Conservation (phyloP, 164 flowering plant genomes). For the Liriodendron chinense region DNA sequence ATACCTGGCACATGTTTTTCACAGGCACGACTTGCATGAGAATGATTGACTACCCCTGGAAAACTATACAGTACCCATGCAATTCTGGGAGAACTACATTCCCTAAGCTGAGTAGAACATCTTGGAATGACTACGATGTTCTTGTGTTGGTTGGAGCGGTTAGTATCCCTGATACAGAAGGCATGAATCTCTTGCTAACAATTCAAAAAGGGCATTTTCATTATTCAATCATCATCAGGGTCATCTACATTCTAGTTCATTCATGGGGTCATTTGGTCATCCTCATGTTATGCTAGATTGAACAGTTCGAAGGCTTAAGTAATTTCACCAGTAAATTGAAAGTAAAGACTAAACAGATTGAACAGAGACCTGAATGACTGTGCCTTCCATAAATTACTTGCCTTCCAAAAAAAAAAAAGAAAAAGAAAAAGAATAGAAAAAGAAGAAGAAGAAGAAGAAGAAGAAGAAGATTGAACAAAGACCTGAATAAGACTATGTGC, state of each 20-base stretch:
- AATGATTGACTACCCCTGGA: neutral
- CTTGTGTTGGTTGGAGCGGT: neutral
- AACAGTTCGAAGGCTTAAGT: too few relatives aligned
- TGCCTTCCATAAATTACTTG: too few relatives aligned
- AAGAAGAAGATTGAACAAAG: slow-evolving; percentile 10
- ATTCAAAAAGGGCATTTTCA: neutral
- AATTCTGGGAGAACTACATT: neutral
- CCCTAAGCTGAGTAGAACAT: neutral
- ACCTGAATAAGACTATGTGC: slow-evolving; percentile 99
- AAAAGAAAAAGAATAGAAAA: neutral
- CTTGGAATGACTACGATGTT: neutral
- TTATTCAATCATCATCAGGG: neutral
- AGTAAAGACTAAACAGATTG: too few relatives aligned
- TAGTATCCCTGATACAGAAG: neutral
- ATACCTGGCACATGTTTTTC: neutral
- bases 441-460: neutral
- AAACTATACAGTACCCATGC: neutral
- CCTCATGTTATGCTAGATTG: neutral
- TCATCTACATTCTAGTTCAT: neutral
- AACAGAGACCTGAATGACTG: too few relatives aligned
- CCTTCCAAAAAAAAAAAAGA: too few relatives aligned
- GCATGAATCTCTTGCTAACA: neutral
- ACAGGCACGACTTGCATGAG: neutral
- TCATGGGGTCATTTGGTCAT: neutral
- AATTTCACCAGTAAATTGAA: too few relatives aligned